Evolutionary conservation across 345 rosid genomes (phyloP), one percentile per base, ranked within the genome.

Genomic region (Heritiera littoralis): DNA sequence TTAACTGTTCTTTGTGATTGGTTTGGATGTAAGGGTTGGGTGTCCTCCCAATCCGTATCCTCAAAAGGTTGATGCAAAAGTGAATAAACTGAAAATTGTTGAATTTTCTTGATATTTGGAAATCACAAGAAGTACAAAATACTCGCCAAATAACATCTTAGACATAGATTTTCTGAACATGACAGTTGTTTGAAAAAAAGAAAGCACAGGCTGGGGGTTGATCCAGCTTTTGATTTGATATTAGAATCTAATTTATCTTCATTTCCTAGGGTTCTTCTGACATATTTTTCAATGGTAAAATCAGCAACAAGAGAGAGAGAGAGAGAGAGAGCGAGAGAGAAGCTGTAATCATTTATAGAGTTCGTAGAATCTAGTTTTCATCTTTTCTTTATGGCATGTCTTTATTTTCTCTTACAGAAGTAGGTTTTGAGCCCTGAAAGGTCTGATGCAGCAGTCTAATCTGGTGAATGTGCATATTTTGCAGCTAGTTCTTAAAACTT

Each of bases 381-480:
- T 69, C 23, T 61, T 56, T 60, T 46, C 60, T 63, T 38, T 75
- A 3, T 30, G 18, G 10, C 64, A 65, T 13, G 20, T 59, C 63
- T 79, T 54, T 3, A 72, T 52, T 6, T 45, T 75, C 41, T 45
- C 45, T 58, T 28, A 66, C 14, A 20, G 55, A 23, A 72, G 18
- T 70, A 60, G 64, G 51, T 72, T 72, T 32, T 28, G 55, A 7
- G 60, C 74, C 20, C 45, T 71, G 46, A 73, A 38, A 30, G 61
- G 59, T 71, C 20, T 59, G 23, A 80, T 23, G 56, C 18, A 43
- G 69, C 13, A 60, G 56, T 20, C 48, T 46, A 52, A 38, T 64
- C 32, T 59, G 58, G 72, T 83, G 49, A 68, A 40, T 51, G 60
- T 76, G 43, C 54, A 55, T 77, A 59, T 66, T 65, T 28, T 40